These are phyloP conservation scores for Aurinia saxatilis DNA, from an alignment of 345 rosid species.

Conservation along the genomic window DNA sequence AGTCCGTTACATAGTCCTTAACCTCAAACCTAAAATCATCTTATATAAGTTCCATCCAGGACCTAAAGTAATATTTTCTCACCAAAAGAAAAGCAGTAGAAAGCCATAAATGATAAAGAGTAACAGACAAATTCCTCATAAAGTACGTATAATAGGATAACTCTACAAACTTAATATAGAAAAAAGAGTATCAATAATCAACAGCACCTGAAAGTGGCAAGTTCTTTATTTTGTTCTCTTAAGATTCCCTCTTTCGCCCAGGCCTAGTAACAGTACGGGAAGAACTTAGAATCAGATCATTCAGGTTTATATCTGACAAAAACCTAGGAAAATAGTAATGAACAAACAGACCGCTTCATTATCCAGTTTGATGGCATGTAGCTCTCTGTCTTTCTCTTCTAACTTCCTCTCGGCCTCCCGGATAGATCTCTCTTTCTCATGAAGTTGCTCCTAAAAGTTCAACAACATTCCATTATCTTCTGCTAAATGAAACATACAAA, in stretches of 20 bases:
- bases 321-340: not conserved
- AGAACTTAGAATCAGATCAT: not conserved
- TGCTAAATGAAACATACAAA: not conserved
- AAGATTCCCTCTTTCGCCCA: conserved; percentile 92
- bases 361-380: conserved; percentile 76
- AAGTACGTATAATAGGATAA: not conserved
- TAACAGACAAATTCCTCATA: not conserved
- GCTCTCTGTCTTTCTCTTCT: conserved; percentile 83
- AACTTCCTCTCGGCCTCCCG: conserved; percentile 67
- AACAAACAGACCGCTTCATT: conserved; percentile 68
- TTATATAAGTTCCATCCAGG: not conserved
- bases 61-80: not conserved
- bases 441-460: conserved; percentile 62
- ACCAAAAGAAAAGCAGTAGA: not conserved
- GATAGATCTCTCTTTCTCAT: conserved; percentile 53
- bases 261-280: conserved; percentile 36
- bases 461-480: not conserved
- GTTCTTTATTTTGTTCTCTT: conserved; percentile 74
- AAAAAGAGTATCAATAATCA: not conserved
- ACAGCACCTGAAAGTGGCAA: conserved; percentile 61
- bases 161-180: not conserved
- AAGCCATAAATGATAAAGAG: not conserved
- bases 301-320: not conserved
- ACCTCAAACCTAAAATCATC: not conserved
- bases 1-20: not conserved